A percentile compares a stretch with the other conserved stretches of the same genome.
Evolutionary conservation across 176 grass and related monocot genomes (phyloP).

Genomic region (Alopecurus myosuroides): DNA sequence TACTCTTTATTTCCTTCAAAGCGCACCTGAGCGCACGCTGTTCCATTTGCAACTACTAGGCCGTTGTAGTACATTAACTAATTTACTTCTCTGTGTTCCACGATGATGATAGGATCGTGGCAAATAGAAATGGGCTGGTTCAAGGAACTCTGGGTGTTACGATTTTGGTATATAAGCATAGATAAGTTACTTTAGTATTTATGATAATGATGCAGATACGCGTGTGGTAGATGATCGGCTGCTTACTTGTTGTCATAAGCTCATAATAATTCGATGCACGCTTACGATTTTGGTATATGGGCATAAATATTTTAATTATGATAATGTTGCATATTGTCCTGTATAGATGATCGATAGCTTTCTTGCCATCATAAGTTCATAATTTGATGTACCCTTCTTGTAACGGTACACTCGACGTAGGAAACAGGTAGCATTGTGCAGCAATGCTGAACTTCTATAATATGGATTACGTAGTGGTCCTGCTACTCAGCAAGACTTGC

Average conservation of each 20-base stretch:
- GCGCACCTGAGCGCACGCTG: neutral
- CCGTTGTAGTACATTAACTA: neutral
- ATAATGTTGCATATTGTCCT: neutral
- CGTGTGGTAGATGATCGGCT: neutral
- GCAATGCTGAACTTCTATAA: neutral
- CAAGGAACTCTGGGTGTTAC: neutral
- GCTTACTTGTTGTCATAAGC: neutral
- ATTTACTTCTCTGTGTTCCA: neutral
- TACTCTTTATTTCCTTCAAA: neutral
- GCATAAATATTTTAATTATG: neutral
- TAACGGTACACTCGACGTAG: neutral
- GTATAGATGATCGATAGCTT: neutral
- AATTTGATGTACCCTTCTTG: neutral
- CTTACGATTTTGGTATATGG: neutral
- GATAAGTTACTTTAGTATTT: neutral
- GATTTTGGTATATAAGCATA: neutral
- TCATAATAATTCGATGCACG: neutral
- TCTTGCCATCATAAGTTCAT: neutral
- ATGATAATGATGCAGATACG: neutral
- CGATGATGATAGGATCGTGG: neutral
- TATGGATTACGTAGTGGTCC: neutral
- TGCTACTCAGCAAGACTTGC: neutral
- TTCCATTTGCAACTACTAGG: conserved; percentile 2
- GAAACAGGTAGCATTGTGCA: neutral
- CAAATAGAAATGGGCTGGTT: neutral